Conservation (phyloP, 2,329 filamentous ascomycete genomes). For the Aspergillus costaricaensis region DNA sequence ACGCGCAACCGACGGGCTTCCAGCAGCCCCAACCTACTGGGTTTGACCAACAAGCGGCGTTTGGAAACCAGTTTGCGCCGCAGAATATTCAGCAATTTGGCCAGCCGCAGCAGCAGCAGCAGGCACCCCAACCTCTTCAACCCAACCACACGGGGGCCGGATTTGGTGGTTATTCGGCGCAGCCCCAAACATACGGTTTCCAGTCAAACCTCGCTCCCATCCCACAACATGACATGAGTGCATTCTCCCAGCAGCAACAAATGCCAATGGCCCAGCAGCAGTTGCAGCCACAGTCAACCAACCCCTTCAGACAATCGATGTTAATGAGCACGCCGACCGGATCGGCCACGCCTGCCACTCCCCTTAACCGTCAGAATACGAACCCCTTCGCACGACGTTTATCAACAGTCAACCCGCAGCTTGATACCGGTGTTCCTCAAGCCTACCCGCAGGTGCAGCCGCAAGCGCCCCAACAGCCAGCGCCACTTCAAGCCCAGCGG, state of each 20-base stretch:
- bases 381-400: slow-evolving; percentile 79
- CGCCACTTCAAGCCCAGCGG: slow-evolving; percentile 52
- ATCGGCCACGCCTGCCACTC: slow-evolving; percentile 48
- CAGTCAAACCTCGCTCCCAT: slow-evolving; percentile 49
- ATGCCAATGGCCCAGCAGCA: slow-evolving; percentile 25
- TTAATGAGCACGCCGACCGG: slow-evolving; percentile 58
- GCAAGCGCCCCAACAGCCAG: slow-evolving; percentile 28
- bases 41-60: slow-evolving; percentile 26
- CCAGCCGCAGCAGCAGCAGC: slow-evolving; percentile 29
- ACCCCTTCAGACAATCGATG: slow-evolving; percentile 94
- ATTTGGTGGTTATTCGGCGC: slow-evolving; percentile 77
- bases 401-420: slow-evolving; percentile 37
- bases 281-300: slow-evolving; percentile 64
- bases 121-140: slow-evolving; percentile 54
- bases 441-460: slow-evolving; percentile 28
- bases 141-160: slow-evolving; percentile 71
- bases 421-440: slow-evolving; percentile 24
- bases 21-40: slow-evolving; percentile 40
- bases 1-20: slow-evolving; percentile 36
- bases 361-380: slow-evolving; percentile 66
- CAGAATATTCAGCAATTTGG: slow-evolving; percentile 42
- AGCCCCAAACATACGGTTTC: slow-evolving; percentile 60
- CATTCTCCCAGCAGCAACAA: slow-evolving; percentile 47
- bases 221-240: slow-evolving; percentile 51
- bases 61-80: slow-evolving; percentile 27